phyloP scores from a whole-genome alignment of 768 basidiomycete species.

The Leccinum variicolor region DNA sequence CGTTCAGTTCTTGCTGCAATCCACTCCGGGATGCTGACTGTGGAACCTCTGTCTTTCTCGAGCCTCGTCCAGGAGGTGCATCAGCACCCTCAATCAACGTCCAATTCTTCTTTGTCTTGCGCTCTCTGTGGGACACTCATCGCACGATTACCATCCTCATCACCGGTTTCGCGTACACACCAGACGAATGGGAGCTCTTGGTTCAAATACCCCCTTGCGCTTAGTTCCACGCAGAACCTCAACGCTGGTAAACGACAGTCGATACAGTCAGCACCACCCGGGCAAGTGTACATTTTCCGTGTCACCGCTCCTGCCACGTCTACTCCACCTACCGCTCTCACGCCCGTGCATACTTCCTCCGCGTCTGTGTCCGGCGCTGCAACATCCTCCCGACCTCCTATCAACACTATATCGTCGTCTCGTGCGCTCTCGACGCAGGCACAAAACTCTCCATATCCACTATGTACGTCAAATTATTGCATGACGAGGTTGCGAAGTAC shows the following conservation, averaged over 20 bases:
- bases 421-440: slow-evolving; percentile 23
- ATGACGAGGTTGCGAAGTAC: slow-evolving; percentile 76
- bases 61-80: slow-evolving; percentile 56
- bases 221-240: slow-evolving; percentile 28
- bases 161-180: slow-evolving; percentile 30
- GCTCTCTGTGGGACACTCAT: slow-evolving; percentile 69
- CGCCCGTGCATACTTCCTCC: slow-evolving; percentile 21
- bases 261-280: slow-evolving; percentile 28
- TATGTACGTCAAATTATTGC: slow-evolving; percentile 87
- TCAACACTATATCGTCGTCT: slow-evolving; percentile 43
- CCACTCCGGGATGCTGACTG: slow-evolving; percentile 78
- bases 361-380: slow-evolving; percentile 34
- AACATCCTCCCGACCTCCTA: slow-evolving; percentile 15
- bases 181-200: slow-evolving; percentile 52
- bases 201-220: slow-evolving; percentile 51
- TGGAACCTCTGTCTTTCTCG: slow-evolving; percentile 77
- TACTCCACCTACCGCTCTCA: slow-evolving; percentile 20
- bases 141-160: slow-evolving; percentile 42
- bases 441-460: slow-evolving; percentile 47
- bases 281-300: slow-evolving; percentile 68
- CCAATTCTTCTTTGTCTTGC: slow-evolving; percentile 55
- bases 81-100: slow-evolving; percentile 42
- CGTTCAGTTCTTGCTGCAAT: slow-evolving; percentile 83
- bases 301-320: slow-evolving; percentile 36
- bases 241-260: slow-evolving; percentile 29